phyloP scores from a whole-genome alignment of 345 rosid genomes.

The Pelargonium nanum region DNA sequence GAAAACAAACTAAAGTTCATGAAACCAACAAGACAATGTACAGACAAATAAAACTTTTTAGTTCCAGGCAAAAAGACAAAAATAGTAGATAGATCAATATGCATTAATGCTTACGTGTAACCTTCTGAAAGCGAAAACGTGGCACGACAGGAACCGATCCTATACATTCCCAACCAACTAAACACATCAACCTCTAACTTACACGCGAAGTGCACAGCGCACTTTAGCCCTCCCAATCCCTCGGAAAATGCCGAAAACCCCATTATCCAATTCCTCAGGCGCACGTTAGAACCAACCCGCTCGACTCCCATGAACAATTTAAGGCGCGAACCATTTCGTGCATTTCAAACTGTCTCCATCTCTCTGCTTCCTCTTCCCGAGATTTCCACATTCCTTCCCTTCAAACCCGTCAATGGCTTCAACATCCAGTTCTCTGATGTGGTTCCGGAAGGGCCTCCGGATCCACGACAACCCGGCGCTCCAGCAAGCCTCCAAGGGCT shows the following conservation, averaged over 20 bases:
- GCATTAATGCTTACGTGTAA: no score
- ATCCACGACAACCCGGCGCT: slow-evolving; percentile 94
- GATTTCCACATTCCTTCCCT: no score
- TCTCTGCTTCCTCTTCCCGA: no score
- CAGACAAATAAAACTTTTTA: no score
- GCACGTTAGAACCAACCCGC: slow-evolving; percentile 5
- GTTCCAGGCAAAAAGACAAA: no score
- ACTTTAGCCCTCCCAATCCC: not conserved
- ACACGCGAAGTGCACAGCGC: not conserved
- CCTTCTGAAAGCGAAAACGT: slow-evolving; percentile 15
- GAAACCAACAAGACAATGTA: no score
- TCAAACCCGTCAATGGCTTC: slow-evolving; percentile 31
- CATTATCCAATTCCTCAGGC: not conserved
- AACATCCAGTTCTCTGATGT: slow-evolving; percentile 54
- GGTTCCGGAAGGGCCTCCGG: slow-evolving; percentile 93
- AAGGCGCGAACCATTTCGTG: not conserved
- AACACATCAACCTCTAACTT: not conserved
- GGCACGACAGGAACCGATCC: slow-evolving; percentile 21
- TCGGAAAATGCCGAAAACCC: not conserved
- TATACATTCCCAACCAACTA: not conserved
- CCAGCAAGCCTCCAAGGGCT: slow-evolving; percentile 41
- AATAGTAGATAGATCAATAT: no score
- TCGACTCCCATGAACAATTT: no score
- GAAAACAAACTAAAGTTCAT: no score
- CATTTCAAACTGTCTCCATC: not conserved